Percentiles rank a stretch among this genome's conserved stretches.
phyloP scores from a whole-genome alignment of 495 filamentous ascomycete species.

The Aspergillus haitiensis region DNA sequence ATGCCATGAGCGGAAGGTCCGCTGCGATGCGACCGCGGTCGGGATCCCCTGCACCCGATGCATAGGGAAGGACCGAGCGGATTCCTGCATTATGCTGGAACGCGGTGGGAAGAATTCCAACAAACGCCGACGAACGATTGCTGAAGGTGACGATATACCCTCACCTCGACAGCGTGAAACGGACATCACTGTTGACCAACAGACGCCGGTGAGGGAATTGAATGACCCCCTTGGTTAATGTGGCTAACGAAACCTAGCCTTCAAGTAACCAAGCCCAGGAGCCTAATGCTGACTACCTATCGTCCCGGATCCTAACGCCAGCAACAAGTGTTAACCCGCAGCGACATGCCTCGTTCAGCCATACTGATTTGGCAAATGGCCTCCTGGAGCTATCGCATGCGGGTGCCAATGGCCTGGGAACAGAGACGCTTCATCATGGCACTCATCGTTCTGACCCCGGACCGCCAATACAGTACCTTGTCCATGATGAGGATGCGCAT shows the following conservation, averaged over 20 bases:
- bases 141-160: neutral
- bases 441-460: neutral
- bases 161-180: neutral
- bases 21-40: slow-evolving; percentile 5
- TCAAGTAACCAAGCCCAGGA: neutral
- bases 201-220: neutral
- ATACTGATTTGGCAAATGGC: neutral
- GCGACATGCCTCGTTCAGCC: neutral
- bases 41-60: slow-evolving; percentile 9
- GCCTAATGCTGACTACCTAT: neutral
- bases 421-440: neutral
- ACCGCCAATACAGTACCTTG: neutral
- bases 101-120: neutral
- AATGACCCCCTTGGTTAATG: neutral
- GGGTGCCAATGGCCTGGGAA: neutral
- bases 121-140: neutral
- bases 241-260: neutral
- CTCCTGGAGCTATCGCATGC: neutral
- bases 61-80: neutral
- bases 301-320: neutral
- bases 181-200: neutral
- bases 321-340: neutral
- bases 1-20: slow-evolving; percentile 15
- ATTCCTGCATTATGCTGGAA: neutral
- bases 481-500: neutral